These are phyloP conservation scores for Cladosporium sphaerospermum DNA, from an alignment of 2,329 filamentous ascomycete species.

Conservation along the genomic window DNA sequence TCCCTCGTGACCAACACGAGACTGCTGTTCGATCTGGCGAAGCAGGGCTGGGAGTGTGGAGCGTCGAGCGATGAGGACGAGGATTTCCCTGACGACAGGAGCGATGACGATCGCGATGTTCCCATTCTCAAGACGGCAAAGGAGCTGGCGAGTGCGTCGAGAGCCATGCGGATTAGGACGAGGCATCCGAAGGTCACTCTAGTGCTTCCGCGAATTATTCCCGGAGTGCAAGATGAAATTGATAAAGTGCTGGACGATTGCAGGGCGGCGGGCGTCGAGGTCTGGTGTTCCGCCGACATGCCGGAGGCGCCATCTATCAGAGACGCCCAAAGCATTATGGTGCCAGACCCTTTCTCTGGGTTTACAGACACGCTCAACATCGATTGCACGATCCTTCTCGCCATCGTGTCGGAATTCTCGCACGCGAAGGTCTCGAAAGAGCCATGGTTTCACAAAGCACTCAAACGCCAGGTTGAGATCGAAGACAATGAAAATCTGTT, in stretches of 20 bases:
- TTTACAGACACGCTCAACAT: conserved; percentile 49
- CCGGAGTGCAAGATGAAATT: conserved; percentile 47
- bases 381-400: conserved; percentile 65
- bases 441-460: conserved; percentile 53
- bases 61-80: conserved; percentile 41
- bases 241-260: conserved; percentile 53
- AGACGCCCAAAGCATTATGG: conserved; percentile 28
- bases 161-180: conserved; percentile 52
- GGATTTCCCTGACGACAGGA: conserved; percentile 27
- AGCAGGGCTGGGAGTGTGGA: conserved; percentile 57
- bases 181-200: conserved; percentile 54
- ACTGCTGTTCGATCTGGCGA: conserved; percentile 62
- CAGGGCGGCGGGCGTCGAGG: conserved; percentile 41
- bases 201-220: conserved; percentile 54
- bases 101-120: conserved; percentile 48
- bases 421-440: conserved; percentile 47
- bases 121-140: conserved; percentile 56
- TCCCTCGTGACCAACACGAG: conserved; percentile 59
- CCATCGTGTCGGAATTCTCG: conserved; percentile 67
- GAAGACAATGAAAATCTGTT: conserved; percentile 58
- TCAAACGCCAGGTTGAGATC: conserved; percentile 58
- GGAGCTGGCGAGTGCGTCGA: conserved; percentile 53
- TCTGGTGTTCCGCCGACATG: conserved; percentile 28
- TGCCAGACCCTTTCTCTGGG: conserved; percentile 32
- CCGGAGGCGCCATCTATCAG: conserved; percentile 18